These are phyloP conservation scores for Solanum sitiens DNA, from an alignment of 257 asterid genomes.

Conservation along the genomic window DNA sequence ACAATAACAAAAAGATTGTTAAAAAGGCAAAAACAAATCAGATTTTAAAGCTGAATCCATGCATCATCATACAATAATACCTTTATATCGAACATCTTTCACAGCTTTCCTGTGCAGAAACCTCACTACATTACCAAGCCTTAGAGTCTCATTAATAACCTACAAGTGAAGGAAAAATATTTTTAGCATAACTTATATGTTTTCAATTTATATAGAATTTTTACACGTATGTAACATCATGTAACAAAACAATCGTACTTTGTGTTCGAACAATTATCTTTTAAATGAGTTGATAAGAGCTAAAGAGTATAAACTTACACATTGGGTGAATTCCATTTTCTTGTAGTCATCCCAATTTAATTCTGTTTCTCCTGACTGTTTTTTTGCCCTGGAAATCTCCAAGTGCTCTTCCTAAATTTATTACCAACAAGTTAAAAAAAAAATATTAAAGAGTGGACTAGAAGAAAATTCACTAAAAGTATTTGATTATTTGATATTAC, in stretches of 20 bases:
- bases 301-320: conserved; percentile 37
- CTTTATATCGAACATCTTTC: conserved; percentile 73
- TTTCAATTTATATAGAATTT: not conserved
- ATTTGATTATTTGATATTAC: conserved; percentile 11
- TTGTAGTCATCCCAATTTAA: conserved; percentile 86
- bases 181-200: not conserved
- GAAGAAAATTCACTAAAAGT: not conserved
- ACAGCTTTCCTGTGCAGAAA: conserved; percentile 87
- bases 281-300: not conserved
- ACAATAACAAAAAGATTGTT: not conserved
- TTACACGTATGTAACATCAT: not conserved
- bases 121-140: conserved; percentile 91
- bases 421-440: not conserved
- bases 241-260: not conserved
- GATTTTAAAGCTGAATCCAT: not conserved
- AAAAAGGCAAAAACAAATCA: not conserved
- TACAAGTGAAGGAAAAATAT: not conserved
- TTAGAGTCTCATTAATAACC: conserved; percentile 74
- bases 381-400: conserved; percentile 33
- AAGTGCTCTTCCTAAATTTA: conserved; percentile 55
- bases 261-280: not conserved
- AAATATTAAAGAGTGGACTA: not conserved
- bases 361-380: conserved; percentile 29
- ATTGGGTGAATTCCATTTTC: conserved; percentile 91
- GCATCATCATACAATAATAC: conserved; percentile 11